A percentile compares a stretch with the other conserved stretches of the same genome.
Evolutionary conservation across 345 rosid genomes (phyloP).

Genomic region (Brassica nigra): DNA sequence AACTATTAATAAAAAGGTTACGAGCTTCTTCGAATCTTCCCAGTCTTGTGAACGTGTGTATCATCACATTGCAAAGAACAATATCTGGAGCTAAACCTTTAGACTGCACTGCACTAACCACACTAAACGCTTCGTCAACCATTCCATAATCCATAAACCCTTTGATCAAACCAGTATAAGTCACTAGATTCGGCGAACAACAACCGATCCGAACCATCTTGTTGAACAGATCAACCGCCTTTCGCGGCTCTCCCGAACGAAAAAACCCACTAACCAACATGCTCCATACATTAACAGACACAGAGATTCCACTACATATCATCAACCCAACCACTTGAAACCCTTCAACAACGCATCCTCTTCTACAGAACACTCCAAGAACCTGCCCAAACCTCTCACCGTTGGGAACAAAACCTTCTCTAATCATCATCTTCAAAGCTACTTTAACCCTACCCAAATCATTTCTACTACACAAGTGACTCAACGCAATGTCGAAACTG

Average conservation of each 20-base stretch:
- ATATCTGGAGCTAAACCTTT: slow-evolving; percentile 58
- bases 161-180: slow-evolving; percentile 64
- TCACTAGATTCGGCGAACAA: slow-evolving; percentile 60
- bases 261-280: slow-evolving; percentile 56
- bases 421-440: slow-evolving; percentile 48
- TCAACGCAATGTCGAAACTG: slow-evolving; percentile 59
- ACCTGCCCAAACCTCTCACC: slow-evolving; percentile 54
- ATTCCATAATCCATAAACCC: slow-evolving; percentile 54
- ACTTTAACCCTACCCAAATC: slow-evolving; percentile 45
- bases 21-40: slow-evolving; percentile 63
- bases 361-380: slow-evolving; percentile 53
- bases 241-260: slow-evolving; percentile 43
- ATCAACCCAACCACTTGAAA: slow-evolving; percentile 58
- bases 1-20: slow-evolving; percentile 38
- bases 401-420: slow-evolving; percentile 62
- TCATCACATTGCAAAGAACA: slow-evolving; percentile 65
- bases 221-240: slow-evolving; percentile 52
- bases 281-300: slow-evolving; percentile 59
- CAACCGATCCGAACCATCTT: slow-evolving; percentile 55
- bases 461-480: slow-evolving; percentile 55
- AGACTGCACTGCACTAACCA: slow-evolving; percentile 47
- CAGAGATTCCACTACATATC: slow-evolving; percentile 50
- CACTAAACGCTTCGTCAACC: slow-evolving; percentile 47
- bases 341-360: slow-evolving; percentile 45
- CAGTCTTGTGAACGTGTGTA: slow-evolving; percentile 55